Conservation (phyloP, 768 basidiomycete genomes). For the Cyclocybe aegerita region DNA sequence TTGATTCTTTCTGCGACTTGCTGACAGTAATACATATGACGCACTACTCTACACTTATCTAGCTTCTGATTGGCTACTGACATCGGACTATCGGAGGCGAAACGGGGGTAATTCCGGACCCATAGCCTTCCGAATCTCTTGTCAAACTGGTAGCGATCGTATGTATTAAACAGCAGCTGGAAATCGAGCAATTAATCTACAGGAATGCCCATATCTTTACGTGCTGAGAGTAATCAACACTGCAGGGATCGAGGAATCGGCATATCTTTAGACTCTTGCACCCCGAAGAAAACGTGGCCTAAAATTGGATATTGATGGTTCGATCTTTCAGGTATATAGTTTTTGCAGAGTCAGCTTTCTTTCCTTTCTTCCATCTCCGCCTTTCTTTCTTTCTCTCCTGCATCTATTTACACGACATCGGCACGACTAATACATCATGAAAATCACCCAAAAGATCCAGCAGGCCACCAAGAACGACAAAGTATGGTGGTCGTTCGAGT, state of each 20-base stretch:
- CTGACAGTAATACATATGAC: no score
- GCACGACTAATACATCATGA: constrained; percentile 54
- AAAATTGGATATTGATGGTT: constrained; percentile 26
- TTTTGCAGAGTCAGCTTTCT: background rate
- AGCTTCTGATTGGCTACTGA: no score
- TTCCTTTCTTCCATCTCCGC: constrained; percentile 5
- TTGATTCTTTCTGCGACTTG: no score
- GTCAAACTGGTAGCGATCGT: no score
- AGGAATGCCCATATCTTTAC: no score
- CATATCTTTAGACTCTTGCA: constrained; percentile 6
- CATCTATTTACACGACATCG: constrained; percentile 12
- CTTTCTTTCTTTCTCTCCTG: constrained; percentile 11
- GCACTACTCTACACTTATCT: no score
- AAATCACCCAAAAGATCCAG: constrained; percentile 91
- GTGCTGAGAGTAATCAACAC: background rate
- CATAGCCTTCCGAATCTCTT: no score
- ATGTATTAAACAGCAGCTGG: no score
- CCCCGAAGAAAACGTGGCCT: constrained; percentile 23
- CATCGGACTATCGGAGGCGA: no score
- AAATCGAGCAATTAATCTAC: no score
- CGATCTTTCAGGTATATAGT: constrained; percentile 23
- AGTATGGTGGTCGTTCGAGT: constrained; percentile 98
- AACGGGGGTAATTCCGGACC: no score
- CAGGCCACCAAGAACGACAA: constrained; percentile 83
- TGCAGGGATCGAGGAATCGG: background rate